A percentile compares a stretch with the other conserved stretches of the same genome.
Evolutionary conservation across 2,329 filamentous ascomycete genomes (phyloP).

Genomic region (Pochonia chlamydosporia): DNA sequence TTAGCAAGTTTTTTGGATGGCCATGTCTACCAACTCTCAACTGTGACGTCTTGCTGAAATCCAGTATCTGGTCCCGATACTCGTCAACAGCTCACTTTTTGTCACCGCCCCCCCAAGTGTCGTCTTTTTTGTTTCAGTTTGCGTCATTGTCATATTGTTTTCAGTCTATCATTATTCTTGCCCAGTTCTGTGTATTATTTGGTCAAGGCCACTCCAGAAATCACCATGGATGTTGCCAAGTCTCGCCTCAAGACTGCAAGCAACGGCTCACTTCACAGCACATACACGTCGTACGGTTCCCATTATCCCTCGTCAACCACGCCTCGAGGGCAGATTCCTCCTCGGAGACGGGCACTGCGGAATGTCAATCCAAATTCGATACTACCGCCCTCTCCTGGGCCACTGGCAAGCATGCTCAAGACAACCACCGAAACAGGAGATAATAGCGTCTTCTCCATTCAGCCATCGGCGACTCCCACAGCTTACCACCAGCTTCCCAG

Average conservation of each 20-base stretch:
- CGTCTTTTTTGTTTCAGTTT: conserved; percentile 9
- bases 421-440: conserved; percentile 62
- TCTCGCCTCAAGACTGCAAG: conserved; percentile 30
- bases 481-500: conserved; percentile 21
- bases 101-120: conserved; percentile 9
- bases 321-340: conserved; percentile 13
- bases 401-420: conserved; percentile 59
- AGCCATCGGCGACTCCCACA: conserved; percentile 22
- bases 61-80: conserved; percentile 4
- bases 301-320: conserved; percentile 11
- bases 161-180: conserved; percentile 7
- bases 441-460: conserved; percentile 55
- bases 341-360: conserved; percentile 34
- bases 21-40: conserved; percentile 10
- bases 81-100: conserved; percentile 3
- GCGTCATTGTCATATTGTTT: conserved; percentile 6
- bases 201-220: not conserved
- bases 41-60: conserved; percentile 7
- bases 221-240: conserved; percentile 23
- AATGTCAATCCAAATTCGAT: conserved; percentile 37
- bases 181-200: not conserved
- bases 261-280: conserved; percentile 31
- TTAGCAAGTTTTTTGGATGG: conserved; percentile 9
- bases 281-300: conserved; percentile 21
- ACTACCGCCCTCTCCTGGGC: conserved; percentile 43